Evolutionary conservation across 768 basidiomycete species (phyloP), one percentile per base, ranked within the genome.

Genomic region (Rhodotorula diobovata): DNA sequence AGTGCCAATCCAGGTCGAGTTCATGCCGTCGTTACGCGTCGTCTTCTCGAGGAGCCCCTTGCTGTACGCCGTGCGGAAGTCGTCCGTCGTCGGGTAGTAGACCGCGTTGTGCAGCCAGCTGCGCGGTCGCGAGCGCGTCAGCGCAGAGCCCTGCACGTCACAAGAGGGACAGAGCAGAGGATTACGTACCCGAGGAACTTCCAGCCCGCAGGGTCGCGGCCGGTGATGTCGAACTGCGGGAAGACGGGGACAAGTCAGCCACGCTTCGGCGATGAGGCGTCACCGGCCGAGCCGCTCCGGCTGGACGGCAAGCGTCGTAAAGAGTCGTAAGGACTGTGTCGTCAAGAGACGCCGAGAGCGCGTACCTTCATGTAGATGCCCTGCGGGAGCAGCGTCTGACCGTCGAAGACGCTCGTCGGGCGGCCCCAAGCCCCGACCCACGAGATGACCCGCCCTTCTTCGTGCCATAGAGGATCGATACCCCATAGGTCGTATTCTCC

Each of bases 391-490:
- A 80, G 76, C 18, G 79, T 79, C 32, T 74, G 61, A 23, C 68
- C 77, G 67, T 77, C 78, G 37, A 73, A 74, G n/a, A 69, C 43
- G 28, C n/a, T 46, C 9, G 45, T 64, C 7, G 71, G 72, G n/a
- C 30, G 66, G 25, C 45, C 60, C 77, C 76, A 78, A 46, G 66
- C 72, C 0, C 65, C 68, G 23, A 67, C 59, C 79, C 78, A 80
- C 56, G 59, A 63, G 66, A 78, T 68, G 4, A 78, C 71, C 0
- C 73, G 70, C 28, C 64, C 76, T 4, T 69, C 53, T 60, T 79
- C 78, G 56, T 77, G 75, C 77, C 77, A 80, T 15, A 80, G 64
- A 4, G 80, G 80, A 62, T 80, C 79, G 59, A 64, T 73, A 32
- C 68, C 75, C 69, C 66, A 76, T 11, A 63, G 20, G 2, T 37